These are phyloP conservation scores for Yamadazyma pseudoaaseri DNA, from an alignment of 1,139 yeast genomes.

Conservation along the genomic window DNA sequence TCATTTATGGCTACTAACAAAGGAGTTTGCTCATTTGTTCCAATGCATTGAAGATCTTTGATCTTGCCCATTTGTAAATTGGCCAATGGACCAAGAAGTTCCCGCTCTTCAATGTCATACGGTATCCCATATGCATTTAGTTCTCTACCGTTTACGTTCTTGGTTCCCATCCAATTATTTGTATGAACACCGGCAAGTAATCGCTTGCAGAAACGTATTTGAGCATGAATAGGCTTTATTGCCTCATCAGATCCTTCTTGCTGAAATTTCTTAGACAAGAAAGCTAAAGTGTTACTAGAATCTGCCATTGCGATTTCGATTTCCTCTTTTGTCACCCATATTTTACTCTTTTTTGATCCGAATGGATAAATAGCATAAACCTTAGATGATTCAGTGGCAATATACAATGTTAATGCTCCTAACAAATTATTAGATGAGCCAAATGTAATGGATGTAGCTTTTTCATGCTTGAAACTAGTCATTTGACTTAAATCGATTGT, in stretches of 20 bases:
- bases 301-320: slow-evolving; percentile 27
- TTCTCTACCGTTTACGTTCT: background rate
- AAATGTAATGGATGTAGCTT: slow-evolving; percentile 32
- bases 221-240: background rate
- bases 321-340: slow-evolving; percentile 20
- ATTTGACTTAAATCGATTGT: slow-evolving; percentile 18
- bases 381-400: slow-evolving; percentile 23
- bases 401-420: slow-evolving; percentile 38
- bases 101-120: background rate
- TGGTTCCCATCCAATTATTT: slow-evolving; percentile 4
- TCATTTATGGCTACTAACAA: slow-evolving; percentile 20
- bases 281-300: slow-evolving; percentile 18
- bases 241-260: background rate
- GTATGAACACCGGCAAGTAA: slow-evolving; percentile 1
- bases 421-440: slow-evolving; percentile 30
- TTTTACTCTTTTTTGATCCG: slow-evolving; percentile 11
- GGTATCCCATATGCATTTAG: background rate
- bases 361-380: slow-evolving; percentile 38
- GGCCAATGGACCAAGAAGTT: slow-evolving; percentile 14
- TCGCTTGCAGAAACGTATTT: slow-evolving; percentile 5
- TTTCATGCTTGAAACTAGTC: slow-evolving; percentile 15
- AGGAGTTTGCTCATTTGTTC: slow-evolving; percentile 16
- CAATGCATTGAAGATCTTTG: slow-evolving; percentile 19
- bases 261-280: slow-evolving; percentile 19
- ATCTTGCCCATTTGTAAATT: slow-evolving; percentile 13